Evolutionary conservation across 1,284 basidiomycete species (phyloP).

Genomic region (Testicularia cyperi): DNA sequence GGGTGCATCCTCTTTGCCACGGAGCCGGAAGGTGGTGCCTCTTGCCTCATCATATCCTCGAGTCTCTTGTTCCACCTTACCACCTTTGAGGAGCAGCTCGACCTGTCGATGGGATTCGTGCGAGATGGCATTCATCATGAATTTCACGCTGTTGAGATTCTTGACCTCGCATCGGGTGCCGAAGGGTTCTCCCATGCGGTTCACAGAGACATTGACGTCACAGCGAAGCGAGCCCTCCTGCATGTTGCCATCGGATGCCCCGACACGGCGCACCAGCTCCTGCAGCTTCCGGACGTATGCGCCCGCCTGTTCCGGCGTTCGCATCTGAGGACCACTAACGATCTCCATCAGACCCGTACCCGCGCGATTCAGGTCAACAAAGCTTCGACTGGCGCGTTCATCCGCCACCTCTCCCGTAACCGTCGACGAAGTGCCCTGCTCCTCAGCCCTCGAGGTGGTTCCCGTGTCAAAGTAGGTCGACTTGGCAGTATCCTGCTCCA

Average conservation of each 20-base stretch:
- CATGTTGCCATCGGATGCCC: constrained; percentile 94
- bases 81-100: constrained; percentile 64
- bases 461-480: constrained; percentile 66
- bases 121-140: constrained; percentile 79
- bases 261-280: constrained; percentile 76
- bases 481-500: constrained; percentile 97
- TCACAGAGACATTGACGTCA: constrained; percentile 85
- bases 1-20: constrained; percentile 88
- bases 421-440: background rate
- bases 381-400: constrained; percentile 62
- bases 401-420: constrained; percentile 54
- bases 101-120: constrained; percentile 76
- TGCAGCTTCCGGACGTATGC: constrained; percentile 85
- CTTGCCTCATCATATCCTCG: constrained; percentile 83
- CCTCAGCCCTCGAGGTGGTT: constrained; percentile 54
- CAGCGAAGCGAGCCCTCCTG: constrained; percentile 78
- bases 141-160: constrained; percentile 89
- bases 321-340: constrained; percentile 88
- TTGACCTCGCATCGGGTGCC: constrained; percentile 95
- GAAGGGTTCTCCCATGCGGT: constrained; percentile 65
- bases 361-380: constrained; percentile 83
- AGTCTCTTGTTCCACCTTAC: constrained; percentile 77
- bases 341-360: constrained; percentile 92
- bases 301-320: constrained; percentile 85
- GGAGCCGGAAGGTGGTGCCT: constrained; percentile 76